Evolutionary conservation across 495 filamentous ascomycete genomes (phyloP), one percentile per base, ranked within the genome.

Genomic region (Staphylotrichum longicolle): DNA sequence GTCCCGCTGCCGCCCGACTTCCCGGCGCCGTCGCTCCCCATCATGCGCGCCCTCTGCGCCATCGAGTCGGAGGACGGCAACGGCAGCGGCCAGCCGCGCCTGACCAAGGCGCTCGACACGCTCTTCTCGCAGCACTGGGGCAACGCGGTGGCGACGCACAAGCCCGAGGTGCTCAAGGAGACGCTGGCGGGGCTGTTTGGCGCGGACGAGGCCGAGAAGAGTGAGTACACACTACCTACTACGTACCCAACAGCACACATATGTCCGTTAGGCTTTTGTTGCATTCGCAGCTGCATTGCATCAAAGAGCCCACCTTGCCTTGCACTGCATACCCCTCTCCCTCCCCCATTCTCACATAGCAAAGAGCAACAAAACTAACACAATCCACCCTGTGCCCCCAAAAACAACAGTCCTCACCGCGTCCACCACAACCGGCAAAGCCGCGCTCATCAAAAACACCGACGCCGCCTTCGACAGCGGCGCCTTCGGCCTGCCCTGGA

Each of bases 401-500:
- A 27, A 27, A 27, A 27, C 9, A 27, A 44, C 44, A 73, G 71
- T 75, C 33, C 50, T 77, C 32, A 41, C 59, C 45, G 70, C 64
- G 20, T 65, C 68, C 6, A 77, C 75, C 49, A 77, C 78, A 8
- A 12, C 50, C 0, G 82, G 78, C 54, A 90, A 90, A 68, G 66
- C 75, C 8, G 51, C 72, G 4, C 68, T 91, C 50, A 66, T 54
- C 0, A 66, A 74, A 32, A 86, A 86, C 54, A 90, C 88, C 0
- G 78, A 87, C 41, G 57, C 61, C 14, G 83, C 85, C 3, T 80
- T 90, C 49, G 74, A 67, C 32, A 74, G 80, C 7, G 88, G 86
- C 7, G 86, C 85, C 2, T 92, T 92, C 73, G 88, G 88, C 5
- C 66, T 91, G 34, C 88, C 88, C 0, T 91, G 87, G 87, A 82